Conservation (phyloP, 1,284 basidiomycete genomes). For the Grifola frondosa region DNA sequence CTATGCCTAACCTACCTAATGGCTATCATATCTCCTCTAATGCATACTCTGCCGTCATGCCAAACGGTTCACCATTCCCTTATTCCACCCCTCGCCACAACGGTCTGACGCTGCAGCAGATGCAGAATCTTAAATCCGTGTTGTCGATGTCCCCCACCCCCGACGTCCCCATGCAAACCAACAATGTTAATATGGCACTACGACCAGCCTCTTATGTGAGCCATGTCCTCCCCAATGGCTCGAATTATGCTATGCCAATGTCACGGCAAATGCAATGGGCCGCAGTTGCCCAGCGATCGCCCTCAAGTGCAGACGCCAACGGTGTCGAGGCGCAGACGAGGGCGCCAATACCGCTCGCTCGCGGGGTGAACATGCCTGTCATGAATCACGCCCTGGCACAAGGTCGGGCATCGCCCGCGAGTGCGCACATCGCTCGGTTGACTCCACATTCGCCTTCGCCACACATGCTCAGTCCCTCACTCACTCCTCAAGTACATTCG, state of each 20-base stretch:
- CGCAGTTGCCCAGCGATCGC: constrained; percentile 16
- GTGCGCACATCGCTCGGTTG: constrained; percentile 28
- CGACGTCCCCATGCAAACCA: constrained; percentile 39
- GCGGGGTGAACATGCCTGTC: constrained; percentile 26
- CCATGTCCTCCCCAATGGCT: constrained; percentile 34
- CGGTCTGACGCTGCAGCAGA: constrained; percentile 49
- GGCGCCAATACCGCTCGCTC: constrained; percentile 36
- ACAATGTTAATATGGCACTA: constrained; percentile 29
- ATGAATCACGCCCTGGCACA: constrained; percentile 40
- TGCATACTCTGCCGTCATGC: constrained; percentile 35
- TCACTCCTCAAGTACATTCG: constrained; percentile 39
- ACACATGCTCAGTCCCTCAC: constrained; percentile 51
- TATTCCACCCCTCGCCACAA: constrained; percentile 35
- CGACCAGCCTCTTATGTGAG: constrained; percentile 34
- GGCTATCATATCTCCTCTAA: constrained; percentile 46
- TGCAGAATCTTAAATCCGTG: constrained; percentile 53
- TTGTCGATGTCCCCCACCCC: constrained; percentile 39
- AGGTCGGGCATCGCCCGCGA: constrained; percentile 26
- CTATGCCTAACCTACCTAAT: constrained; percentile 36
- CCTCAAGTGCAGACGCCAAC: constrained; percentile 28
- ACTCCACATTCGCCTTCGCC: constrained; percentile 50
- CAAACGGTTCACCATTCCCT: constrained; percentile 30
- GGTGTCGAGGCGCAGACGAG: constrained; percentile 35
- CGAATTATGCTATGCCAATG: constrained; percentile 44
- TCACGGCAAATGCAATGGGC: constrained; percentile 46